Evolutionary conservation across 768 basidiomycete genomes (phyloP), one percentile per base, ranked within the genome.

Genomic region (Boletus vermiculosoides): DNA sequence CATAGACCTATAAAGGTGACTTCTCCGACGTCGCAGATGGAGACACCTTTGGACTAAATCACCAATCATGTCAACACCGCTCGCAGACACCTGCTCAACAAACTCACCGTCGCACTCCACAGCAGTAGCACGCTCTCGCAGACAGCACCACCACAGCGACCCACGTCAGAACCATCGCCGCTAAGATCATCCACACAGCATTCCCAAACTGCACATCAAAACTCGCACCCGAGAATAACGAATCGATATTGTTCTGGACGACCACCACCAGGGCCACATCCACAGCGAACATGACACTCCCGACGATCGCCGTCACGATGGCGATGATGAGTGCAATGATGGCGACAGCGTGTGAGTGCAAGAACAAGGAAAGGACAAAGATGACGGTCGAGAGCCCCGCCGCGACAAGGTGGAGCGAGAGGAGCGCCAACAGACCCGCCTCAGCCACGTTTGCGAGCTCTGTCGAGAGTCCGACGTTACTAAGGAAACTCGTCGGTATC

Each of bases 181-280:
- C 76, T 41, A 90, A 62, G n/a, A 83, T 78, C 82, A 92, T 81
- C 88, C 88, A 91, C 9, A 86, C 80, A 10, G 70, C 88, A 58
- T 85, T 83, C n/a, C 90, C 88, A 70, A 81, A 88, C 13, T 69
- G 57, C 10, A 86, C 77, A 0, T 62, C 69, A 28, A 90, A 76
- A 45, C 71, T 59, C 45, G 78, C 72, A 9, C 69, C 73, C 0
- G 77, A 66, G 22, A 66, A 51, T 15, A 81, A 33, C 13, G 69
- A 63, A 30, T 71, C 36, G 25, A 90, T 66, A 45, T 81, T 71
- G 49, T 74, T 63, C 63, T 72, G 76, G 12, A 82, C 83, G 7
- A 81, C 71, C 20, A 85, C 57, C 16, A 87, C 83, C 36, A 90
- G 64, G 0, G 83, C 85, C 28, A 90, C 57, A 66, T 92, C 90